phyloP scores from a whole-genome alignment of 352 stramenopile genomes.

The Globisporangium uncinulatum region DNA sequence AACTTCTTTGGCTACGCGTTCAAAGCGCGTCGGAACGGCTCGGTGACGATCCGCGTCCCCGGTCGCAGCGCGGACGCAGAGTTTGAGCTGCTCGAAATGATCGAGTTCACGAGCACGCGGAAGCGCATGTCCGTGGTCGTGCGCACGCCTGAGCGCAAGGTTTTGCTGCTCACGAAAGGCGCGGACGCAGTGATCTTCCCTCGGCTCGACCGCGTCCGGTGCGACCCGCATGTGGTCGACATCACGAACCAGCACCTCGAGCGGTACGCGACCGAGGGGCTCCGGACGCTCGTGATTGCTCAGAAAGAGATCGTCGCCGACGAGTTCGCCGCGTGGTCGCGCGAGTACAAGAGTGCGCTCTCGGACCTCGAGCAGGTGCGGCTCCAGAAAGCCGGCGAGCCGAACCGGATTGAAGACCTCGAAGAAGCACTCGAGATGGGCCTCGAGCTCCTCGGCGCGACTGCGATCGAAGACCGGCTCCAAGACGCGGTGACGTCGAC shows the following conservation, averaged over 20 bases:
- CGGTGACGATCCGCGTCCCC: conserved; percentile 46
- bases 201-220: conserved; percentile 32
- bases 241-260: conserved; percentile 77
- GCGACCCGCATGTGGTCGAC: conserved; percentile 42
- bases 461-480: conserved; percentile 77
- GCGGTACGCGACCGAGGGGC: conserved; percentile 76
- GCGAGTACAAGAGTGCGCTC: conserved; percentile 67
- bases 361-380: conserved; percentile 67
- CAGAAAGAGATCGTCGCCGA: conserved; percentile 68
- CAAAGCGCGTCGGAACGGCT: conserved; percentile 51
- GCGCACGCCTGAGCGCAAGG: conserved; percentile 52
- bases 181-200: conserved; percentile 83
- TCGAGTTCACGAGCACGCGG: conserved; percentile 97
- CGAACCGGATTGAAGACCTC: conserved; percentile 75
- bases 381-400: conserved; percentile 44
- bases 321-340: conserved; percentile 66
- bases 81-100: conserved; percentile 93
- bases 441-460: conserved; percentile 69
- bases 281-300: conserved; percentile 87
- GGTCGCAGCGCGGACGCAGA: conserved; percentile 24
- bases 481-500: conserved; percentile 74
- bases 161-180: conserved; percentile 80
- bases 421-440: conserved; percentile 74
- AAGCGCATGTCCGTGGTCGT: conserved; percentile 99
- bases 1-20: conserved; percentile 83